Percentiles rank a stretch among this genome's conserved stretches.
Evolutionary conservation across 257 asterid species (phyloP).

Genomic region (Anisodus tanguticus): DNA sequence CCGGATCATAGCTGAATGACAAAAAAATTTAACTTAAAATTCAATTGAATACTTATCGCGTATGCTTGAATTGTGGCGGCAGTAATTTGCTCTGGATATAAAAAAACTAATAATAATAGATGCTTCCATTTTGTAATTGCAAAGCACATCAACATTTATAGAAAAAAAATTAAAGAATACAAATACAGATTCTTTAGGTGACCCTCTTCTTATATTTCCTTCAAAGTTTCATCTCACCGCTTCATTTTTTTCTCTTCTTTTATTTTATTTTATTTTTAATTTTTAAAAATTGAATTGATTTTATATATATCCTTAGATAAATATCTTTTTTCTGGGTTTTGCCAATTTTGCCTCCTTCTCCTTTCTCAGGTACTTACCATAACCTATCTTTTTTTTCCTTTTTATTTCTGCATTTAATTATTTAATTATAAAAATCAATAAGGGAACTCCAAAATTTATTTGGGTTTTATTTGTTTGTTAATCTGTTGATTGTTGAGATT

Average conservation of each 20-base stretch:
- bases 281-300: not conserved
- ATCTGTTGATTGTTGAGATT: not conserved
- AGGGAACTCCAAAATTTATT: not conserved
- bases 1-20: no score
- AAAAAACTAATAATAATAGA: not conserved
- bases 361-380: constrained; percentile 31
- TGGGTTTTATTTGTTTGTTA: constrained; percentile 7
- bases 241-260: not conserved
- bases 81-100: no score
- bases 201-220: constrained; percentile 5
- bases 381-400: not conserved
- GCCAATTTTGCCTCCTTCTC: constrained; percentile 20
- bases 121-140: constrained; percentile 24
- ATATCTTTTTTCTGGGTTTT: constrained; percentile 14
- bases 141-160: not conserved
- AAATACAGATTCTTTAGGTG: constrained; percentile 14
- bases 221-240: constrained; percentile 18
- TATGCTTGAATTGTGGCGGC: no score
- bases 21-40: no score
- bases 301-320: not conserved
- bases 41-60: no score
- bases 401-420: not conserved
- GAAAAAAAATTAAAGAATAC: not conserved
- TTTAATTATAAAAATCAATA: not conserved
- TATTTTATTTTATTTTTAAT: not conserved